A percentile compares a stretch with the other conserved stretches of the same genome.
Conservation (phyloP, 805 yeast genomes). For the Sungouiozyma intestinalis region DNA sequence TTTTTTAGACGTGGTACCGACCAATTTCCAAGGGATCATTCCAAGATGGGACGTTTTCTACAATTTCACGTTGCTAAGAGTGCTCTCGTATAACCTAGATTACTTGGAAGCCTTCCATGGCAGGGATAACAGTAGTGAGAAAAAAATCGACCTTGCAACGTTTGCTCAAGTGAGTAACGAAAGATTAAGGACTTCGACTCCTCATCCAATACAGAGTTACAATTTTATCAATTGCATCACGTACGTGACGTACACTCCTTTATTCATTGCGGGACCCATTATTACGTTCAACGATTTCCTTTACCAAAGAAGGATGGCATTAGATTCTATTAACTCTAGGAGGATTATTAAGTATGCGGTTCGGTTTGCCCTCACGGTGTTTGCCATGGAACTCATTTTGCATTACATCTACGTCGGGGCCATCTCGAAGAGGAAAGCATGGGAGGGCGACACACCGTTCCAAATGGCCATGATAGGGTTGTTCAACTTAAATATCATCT, state of each 20-base stretch:
- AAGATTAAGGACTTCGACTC: slow-evolving; percentile 53
- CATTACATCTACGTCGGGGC: slow-evolving; percentile 93
- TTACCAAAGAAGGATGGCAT: slow-evolving; percentile 52
- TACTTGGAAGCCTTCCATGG: slow-evolving; percentile 37
- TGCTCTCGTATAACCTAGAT: slow-evolving; percentile 77
- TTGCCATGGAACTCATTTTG: slow-evolving; percentile 80
- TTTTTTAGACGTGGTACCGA: slow-evolving; percentile 45
- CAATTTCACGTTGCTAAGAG: slow-evolving; percentile 78
- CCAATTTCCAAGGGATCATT: slow-evolving; percentile 58
- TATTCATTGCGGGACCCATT: slow-evolving; percentile 92
- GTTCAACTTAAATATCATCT: slow-evolving; percentile 79
- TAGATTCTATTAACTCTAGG: slow-evolving; percentile 47
- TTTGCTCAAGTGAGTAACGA: slow-evolving; percentile 34
- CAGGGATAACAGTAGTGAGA: slow-evolving; percentile 35
- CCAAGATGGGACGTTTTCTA: slow-evolving; percentile 93
- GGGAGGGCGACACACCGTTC: slow-evolving; percentile 83
- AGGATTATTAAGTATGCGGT: slow-evolving; percentile 52
- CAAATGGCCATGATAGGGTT: slow-evolving; percentile 92
- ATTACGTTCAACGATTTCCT: slow-evolving; percentile 85
- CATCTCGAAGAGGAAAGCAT: slow-evolving; percentile 77
- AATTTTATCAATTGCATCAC: slow-evolving; percentile 56
- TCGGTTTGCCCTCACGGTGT: slow-evolving; percentile 59
- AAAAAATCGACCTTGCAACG: not conserved
- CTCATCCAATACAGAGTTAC: slow-evolving; percentile 52
- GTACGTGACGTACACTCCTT: slow-evolving; percentile 74